Conservation (phyloP, 176 grass and related monocot genomes). For the Ananas comosus region DNA sequence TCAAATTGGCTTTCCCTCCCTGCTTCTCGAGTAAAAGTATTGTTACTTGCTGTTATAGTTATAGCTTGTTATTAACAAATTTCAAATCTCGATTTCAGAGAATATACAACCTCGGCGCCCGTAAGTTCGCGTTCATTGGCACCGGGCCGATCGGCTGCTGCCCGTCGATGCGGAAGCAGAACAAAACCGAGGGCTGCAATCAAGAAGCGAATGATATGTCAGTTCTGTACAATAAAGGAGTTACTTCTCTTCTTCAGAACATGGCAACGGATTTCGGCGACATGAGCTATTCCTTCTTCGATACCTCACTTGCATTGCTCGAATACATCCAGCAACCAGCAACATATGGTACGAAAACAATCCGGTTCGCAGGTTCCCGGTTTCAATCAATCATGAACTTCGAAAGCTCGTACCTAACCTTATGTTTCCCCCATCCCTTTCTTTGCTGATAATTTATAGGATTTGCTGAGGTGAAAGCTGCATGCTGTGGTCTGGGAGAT, state of each 20-base stretch:
- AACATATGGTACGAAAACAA: slow-evolving; percentile 24
- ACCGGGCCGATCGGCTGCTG: slow-evolving; percentile 44
- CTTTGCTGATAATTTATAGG: slow-evolving; percentile 9
- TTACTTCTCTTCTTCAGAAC: slow-evolving; percentile 22
- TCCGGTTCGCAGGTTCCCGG: background rate
- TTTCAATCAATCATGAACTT: background rate
- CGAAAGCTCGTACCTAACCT: background rate
- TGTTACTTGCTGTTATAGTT: background rate
- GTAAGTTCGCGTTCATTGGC: slow-evolving; percentile 41
- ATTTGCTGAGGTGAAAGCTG: slow-evolving; percentile 48
- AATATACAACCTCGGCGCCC: slow-evolving; percentile 47
- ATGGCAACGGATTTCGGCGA: slow-evolving; percentile 17
- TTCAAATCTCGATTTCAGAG: slow-evolving; percentile 19
- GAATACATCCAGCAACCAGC: slow-evolving; percentile 37
- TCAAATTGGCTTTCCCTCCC: background rate
- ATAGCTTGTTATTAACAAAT: background rate
- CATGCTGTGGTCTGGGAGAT: slow-evolving; percentile 77
- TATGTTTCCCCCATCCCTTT: background rate
- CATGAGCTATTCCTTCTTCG: slow-evolving; percentile 53
- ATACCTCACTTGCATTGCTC: slow-evolving; percentile 15
- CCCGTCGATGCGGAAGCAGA: slow-evolving; percentile 37
- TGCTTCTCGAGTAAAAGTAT: too few relatives aligned
- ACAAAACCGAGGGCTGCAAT: slow-evolving; percentile 24
- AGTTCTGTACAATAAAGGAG: slow-evolving; percentile 31
- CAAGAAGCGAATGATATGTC: slow-evolving; percentile 39